These are phyloP conservation scores for Cadophora luteo-olivacea DNA, from an alignment of 2,329 filamentous ascomycete species.

Conservation along the genomic window DNA sequence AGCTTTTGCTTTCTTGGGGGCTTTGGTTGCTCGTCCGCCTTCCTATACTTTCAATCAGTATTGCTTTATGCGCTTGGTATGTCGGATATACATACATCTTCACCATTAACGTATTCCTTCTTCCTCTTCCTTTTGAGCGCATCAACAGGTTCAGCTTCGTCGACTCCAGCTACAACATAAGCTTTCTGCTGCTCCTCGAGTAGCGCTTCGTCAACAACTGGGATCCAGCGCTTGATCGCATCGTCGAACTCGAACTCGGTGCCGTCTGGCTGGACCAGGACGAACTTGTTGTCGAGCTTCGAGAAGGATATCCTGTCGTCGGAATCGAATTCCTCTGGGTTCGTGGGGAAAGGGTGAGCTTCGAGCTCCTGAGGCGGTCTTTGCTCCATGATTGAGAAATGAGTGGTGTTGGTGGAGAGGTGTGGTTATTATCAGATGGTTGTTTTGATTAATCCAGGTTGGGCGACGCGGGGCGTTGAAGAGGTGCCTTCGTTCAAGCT, in stretches of 20 bases:
- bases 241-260: slow-evolving; percentile 85
- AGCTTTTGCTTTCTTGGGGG: slow-evolving; percentile 45
- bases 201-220: slow-evolving; percentile 66
- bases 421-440: neutral
- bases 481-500: neutral
- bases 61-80: neutral
- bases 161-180: slow-evolving; percentile 65
- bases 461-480: slow-evolving; percentile 6
- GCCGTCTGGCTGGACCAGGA: slow-evolving; percentile 84
- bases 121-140: slow-evolving; percentile 58
- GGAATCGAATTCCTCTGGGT: slow-evolving; percentile 62
- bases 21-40: slow-evolving; percentile 42
- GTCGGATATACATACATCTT: slow-evolving; percentile 52
- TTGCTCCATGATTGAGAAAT: slow-evolving; percentile 34
- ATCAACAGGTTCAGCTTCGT: slow-evolving; percentile 59
- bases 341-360: slow-evolving; percentile 40
- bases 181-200: slow-evolving; percentile 66
- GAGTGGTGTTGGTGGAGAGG: neutral
- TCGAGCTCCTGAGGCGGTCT: slow-evolving; percentile 24
- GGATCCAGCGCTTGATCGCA: slow-evolving; percentile 76
- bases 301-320: slow-evolving; percentile 89
- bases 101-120: slow-evolving; percentile 53
- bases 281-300: slow-evolving; percentile 80
- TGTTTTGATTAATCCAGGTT: slow-evolving; percentile 15
- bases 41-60: slow-evolving; percentile 37